A percentile compares a stretch with the other conserved stretches of the same genome.
Conservation (phyloP, 2,329 filamentous ascomycete genomes). For the Nemania sp. region DNA sequence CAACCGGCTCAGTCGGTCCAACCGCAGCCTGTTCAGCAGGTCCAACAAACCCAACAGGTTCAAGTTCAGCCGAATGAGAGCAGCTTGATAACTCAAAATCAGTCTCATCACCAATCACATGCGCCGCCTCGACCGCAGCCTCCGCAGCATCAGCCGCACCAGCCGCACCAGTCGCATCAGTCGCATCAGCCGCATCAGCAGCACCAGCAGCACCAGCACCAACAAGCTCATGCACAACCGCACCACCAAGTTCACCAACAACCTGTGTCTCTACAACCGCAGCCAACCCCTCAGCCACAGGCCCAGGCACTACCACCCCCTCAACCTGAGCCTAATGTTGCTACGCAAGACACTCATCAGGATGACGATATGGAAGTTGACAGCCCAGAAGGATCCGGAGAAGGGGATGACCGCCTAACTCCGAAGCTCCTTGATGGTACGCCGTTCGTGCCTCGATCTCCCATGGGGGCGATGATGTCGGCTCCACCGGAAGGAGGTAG, state of each 20-base stretch:
- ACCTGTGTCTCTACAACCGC: constrained; percentile 35
- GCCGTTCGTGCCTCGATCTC: constrained; percentile 57
- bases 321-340: constrained; percentile 37
- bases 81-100: constrained; percentile 40
- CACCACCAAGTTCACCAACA: constrained; percentile 43
- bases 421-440: constrained; percentile 54
- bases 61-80: constrained; percentile 39
- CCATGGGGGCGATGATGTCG: constrained; percentile 65
- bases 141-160: constrained; percentile 12
- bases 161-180: constrained; percentile 33
- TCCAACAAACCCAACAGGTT: constrained; percentile 38
- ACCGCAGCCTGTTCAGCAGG: constrained; percentile 31
- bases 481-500: constrained; percentile 67
- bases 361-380: constrained; percentile 60
- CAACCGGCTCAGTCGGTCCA: constrained; percentile 36
- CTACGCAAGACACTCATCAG: constrained; percentile 47
- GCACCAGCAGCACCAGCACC: constrained; percentile 29
- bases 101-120: constrained; percentile 38
- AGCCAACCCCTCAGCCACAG: constrained; percentile 37
- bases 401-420: constrained; percentile 51
- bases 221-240: constrained; percentile 29
- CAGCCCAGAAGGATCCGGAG: constrained; percentile 51
- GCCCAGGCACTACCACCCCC: constrained; percentile 37
- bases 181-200: constrained; percentile 33
- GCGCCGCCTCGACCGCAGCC: constrained; percentile 33